phyloP scores from a whole-genome alignment of 352 stramenopile species.

The Albugo candida region DNA sequence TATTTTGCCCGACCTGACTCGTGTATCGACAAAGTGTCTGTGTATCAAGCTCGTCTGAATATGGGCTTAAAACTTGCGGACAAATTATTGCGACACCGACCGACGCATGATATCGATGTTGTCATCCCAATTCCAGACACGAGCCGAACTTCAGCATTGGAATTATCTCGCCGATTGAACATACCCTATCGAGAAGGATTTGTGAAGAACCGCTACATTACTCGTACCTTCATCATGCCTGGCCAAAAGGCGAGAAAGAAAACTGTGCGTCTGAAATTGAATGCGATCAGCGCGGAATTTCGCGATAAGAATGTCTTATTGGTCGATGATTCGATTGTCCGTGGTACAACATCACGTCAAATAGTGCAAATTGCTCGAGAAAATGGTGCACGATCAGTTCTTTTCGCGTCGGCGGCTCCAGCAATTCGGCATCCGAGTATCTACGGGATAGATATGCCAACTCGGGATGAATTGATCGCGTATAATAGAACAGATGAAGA shows the following conservation, averaged over 20 bases:
- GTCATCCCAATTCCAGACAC: conserved; percentile 99
- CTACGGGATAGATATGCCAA: conserved; percentile 99
- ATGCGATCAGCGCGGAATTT: conserved; percentile 87
- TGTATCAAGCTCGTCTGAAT: conserved; percentile 95
- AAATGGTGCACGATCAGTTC: conserved; percentile 90
- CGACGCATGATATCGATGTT: conserved; percentile 92
- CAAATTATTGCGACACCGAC: conserved; percentile 83
- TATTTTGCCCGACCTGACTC: conserved; percentile 99
- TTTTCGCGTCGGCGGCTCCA: conserved; percentile 92
- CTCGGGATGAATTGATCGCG: conserved; percentile 92
- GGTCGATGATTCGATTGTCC: conserved; percentile 98
- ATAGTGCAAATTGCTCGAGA: conserved; percentile 98
- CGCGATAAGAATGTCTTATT: conserved; percentile 93
- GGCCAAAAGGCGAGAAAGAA: conserved; percentile 91
- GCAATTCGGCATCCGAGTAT: conserved; percentile 98
- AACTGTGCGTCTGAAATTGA: conserved; percentile 96
- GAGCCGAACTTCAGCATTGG: conserved; percentile 88
- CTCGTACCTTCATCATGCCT: conserved; percentile 99
- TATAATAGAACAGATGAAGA: conserved; percentile 88
- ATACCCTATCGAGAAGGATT: conserved; percentile 95
- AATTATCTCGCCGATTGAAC: conserved; percentile 70
- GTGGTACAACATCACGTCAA: conserved; percentile 94
- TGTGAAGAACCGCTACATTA: conserved; percentile 99
- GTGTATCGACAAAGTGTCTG: conserved; percentile 95
- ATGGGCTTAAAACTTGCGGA: conserved; percentile 97